phyloP scores from a whole-genome alignment of 768 basidiomycete species.

The Lentinula detonsa region DNA sequence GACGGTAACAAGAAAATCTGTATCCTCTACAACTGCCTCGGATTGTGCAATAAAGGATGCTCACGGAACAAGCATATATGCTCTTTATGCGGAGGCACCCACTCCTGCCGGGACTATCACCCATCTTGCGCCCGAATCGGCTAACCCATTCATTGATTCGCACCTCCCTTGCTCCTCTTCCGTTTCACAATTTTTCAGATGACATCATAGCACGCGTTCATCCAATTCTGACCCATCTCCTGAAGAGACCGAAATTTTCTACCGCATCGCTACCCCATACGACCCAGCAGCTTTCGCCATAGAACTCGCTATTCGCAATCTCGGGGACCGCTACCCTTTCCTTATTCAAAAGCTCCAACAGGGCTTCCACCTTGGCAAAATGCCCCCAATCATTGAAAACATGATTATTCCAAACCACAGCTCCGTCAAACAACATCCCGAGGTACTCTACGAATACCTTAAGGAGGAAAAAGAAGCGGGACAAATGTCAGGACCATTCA shows the following conservation, averaged over 20 bases:
- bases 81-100: too few species aligned
- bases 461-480: background rate
- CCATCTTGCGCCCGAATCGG: too few species aligned
- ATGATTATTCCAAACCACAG: constrained; percentile 12
- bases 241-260: constrained; percentile 14
- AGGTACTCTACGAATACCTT: background rate
- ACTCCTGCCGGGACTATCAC: too few species aligned
- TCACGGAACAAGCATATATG: too few species aligned
- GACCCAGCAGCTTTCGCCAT: constrained; percentile 18
- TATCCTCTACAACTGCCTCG: too few species aligned
- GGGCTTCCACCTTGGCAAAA: constrained; percentile 27
- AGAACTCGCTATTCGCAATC: constrained; percentile 15
- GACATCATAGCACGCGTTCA: constrained; percentile 13
- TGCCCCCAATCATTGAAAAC: constrained; percentile 13
- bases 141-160: too few species aligned
- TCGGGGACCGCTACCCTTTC: constrained; percentile 19
- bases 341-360: constrained; percentile 21
- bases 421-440: background rate
- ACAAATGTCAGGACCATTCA: too few species aligned
- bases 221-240: background rate
- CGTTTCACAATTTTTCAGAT: constrained; percentile 1
- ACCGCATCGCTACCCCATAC: constrained; percentile 24
- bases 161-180: background rate
- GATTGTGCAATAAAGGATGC: too few species aligned
- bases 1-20: too few species aligned